Conservation (phyloP, 2,329 filamentous ascomycete genomes). For the Fusarium buharicum region DNA sequence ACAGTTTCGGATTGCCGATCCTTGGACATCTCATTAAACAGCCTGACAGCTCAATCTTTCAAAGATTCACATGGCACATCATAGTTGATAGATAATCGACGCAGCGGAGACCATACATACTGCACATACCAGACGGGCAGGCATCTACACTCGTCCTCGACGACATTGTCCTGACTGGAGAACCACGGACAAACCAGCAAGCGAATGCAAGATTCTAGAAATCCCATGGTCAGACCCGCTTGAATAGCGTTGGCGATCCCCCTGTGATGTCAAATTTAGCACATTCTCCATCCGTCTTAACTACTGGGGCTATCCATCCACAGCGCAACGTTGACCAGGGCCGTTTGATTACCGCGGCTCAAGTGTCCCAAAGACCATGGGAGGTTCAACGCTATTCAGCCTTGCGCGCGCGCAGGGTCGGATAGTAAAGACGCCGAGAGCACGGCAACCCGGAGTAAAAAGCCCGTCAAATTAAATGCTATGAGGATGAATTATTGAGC, state of each 20-base stretch:
- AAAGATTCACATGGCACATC: background rate
- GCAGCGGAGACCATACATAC: background rate
- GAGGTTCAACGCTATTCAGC: constrained; percentile 22
- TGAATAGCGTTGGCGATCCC: constrained; percentile 26
- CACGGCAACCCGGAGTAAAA: constrained; percentile 25
- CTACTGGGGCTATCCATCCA: constrained; percentile 25
- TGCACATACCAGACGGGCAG: too few relatives aligned
- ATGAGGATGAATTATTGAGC: background rate
- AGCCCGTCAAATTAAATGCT: constrained; percentile 4
- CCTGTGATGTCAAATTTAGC: constrained; percentile 45
- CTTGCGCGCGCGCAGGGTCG: constrained; percentile 10
- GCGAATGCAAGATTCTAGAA: constrained; percentile 22
- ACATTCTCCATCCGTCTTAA: constrained; percentile 27
- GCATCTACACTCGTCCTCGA: too few relatives aligned
- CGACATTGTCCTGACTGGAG: constrained; percentile 4
- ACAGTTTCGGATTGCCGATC: constrained; percentile 22
- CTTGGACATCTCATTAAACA: constrained; percentile 23
- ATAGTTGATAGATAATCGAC: constrained; percentile 5
- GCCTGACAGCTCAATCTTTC: background rate
- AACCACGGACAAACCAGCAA: constrained; percentile 16
- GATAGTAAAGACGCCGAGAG: background rate
- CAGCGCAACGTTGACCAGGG: constrained; percentile 33
- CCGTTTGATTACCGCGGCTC: constrained; percentile 19
- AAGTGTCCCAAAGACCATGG: constrained; percentile 12
- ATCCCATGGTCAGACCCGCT: constrained; percentile 34